Evolutionary conservation across 2,329 filamentous ascomycete genomes (phyloP), one percentile per base, ranked within the genome.

Genomic region (Tolypocladium inflatum): DNA sequence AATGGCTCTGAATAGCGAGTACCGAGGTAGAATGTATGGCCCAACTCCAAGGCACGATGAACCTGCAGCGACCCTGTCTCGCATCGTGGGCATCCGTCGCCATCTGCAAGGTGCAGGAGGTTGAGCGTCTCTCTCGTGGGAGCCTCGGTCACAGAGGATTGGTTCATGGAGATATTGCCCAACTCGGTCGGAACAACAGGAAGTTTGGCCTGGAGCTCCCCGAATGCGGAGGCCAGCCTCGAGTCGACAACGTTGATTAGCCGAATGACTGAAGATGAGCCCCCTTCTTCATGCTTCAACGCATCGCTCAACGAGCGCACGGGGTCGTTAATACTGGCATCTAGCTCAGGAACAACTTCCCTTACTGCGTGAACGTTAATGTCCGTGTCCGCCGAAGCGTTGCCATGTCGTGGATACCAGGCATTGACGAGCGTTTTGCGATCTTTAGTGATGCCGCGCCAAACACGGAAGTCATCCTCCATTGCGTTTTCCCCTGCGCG

Each of bases 1-100:
- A 99, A 78, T 0, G 91, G 87, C 23, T 83, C 78, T 30, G 89
- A 92, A 75, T 99, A 99, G 37, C 92, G 84, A 1, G 90, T 92
- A 13, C 93, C 92, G 1, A 99, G 85, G 70, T 95, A 87, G 74
- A 99, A 99, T 0, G 94, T 97, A 72, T 99, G 94, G 1, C 91
- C 94, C 19, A 97, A 80, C 73, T 99, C 94, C 55, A 97, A 87
- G 9, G 91, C 90, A 61, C 82, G 86, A 58, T 88, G 81, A 3
- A 89, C 78, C 50, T 77, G 78, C 26, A 97, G 76, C 2, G 71
- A 76, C 0, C 88, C 88, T 0, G 77, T 66, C 0, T 74, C 67
- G 69, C 94, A 99, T 43, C 80, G 77, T 0, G 89, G 84, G 66
- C 94, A 99, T 13, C 72, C 65, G 66, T 95, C 90, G 15, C 88